Conservation (phyloP, 768 basidiomycete species). For the Termitomyces sp. region DNA sequence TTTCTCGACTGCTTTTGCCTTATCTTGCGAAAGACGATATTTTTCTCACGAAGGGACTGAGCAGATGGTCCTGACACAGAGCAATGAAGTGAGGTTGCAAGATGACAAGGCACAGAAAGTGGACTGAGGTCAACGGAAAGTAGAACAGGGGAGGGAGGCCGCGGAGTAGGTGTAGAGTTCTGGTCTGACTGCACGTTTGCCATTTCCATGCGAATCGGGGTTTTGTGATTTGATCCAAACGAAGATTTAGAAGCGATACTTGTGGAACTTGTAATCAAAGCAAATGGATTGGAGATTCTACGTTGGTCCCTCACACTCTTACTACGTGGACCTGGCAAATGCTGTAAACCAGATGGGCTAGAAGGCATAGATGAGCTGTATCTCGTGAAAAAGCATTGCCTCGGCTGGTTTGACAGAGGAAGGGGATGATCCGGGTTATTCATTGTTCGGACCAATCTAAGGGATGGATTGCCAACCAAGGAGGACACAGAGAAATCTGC, state of each 20-base stretch:
- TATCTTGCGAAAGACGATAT: constrained; percentile 1
- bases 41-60: neutral
- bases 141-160: constrained; percentile 6
- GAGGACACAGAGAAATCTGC: constrained; percentile 11
- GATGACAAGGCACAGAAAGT: constrained; percentile 2
- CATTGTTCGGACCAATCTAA: constrained; percentile 17
- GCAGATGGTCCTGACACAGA: neutral
- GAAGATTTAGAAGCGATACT: neutral
- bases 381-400: neutral
- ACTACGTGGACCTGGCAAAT: neutral
- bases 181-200: neutral
- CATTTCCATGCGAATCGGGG: neutral
- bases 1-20: constrained; percentile 9
- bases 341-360: neutral
- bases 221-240: neutral
- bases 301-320: neutral
- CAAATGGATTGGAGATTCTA: constrained; percentile 25
- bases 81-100: neutral
- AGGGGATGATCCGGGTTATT: constrained; percentile 13
- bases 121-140: constrained; percentile 5
- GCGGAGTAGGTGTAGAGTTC: neutral
- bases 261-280: constrained; percentile 12
- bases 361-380: neutral
- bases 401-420: constrained; percentile 9
- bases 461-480: constrained; percentile 14